phyloP scores from a whole-genome alignment of 2,329 filamentous ascomycete genomes.

The Eutypella sp. region DNA sequence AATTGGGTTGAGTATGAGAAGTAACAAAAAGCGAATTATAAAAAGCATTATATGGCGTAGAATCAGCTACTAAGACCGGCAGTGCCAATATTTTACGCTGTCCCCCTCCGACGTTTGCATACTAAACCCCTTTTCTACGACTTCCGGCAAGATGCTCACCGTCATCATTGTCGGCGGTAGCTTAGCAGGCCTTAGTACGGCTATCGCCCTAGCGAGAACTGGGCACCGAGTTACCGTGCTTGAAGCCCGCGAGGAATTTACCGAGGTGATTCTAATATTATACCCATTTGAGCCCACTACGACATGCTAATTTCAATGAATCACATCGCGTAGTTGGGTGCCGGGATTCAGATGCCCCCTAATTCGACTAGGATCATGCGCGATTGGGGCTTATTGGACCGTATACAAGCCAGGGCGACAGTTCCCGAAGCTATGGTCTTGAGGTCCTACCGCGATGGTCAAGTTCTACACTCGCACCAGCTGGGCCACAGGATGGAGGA shows the following conservation, averaged over 20 bases:
- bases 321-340: background rate
- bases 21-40: too few species aligned
- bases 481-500: background rate
- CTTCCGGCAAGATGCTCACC: too few species aligned
- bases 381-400: background rate
- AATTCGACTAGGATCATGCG: background rate
- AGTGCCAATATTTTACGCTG: too few species aligned
- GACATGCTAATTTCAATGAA: background rate
- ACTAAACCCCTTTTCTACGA: too few species aligned
- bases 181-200: background rate
- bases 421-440: background rate
- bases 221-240: background rate
- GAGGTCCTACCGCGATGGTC: background rate
- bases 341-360: background rate
- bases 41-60: too few species aligned
- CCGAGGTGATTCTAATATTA: background rate
- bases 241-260: background rate
- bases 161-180: background rate
- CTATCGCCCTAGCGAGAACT: background rate
- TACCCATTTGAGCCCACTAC: background rate
- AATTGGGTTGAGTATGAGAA: too few species aligned
- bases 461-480: background rate
- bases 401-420: background rate
- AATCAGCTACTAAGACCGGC: too few species aligned
- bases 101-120: too few species aligned